Evolutionary conservation across 176 grass and related monocot species (phyloP).

Genomic region (Bothriochloa decipiens): DNA sequence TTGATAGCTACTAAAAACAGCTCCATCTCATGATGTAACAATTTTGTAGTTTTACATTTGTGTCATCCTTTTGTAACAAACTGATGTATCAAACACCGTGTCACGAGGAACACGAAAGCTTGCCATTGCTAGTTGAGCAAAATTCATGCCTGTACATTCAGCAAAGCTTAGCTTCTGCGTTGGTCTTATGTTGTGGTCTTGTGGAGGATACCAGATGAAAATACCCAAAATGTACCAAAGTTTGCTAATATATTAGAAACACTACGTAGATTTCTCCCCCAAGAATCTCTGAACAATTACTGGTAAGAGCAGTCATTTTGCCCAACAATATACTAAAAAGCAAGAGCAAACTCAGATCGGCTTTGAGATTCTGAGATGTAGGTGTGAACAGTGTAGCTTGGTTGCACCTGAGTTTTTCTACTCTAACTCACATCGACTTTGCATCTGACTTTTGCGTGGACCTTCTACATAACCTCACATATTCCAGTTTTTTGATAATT

Average conservation of each 20-base stretch:
- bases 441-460: background rate
- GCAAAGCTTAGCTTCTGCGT: background rate
- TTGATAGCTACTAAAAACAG: background rate
- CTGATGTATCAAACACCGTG: constrained; percentile 5
- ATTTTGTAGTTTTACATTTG: constrained; percentile 39
- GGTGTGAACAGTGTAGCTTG: background rate
- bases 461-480: background rate
- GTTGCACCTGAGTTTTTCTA: background rate
- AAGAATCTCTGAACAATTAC: background rate
- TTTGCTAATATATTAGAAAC: background rate
- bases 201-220: background rate
- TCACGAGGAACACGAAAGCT: background rate
- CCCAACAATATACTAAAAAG: background rate
- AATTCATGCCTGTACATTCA: background rate
- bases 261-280: background rate
- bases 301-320: background rate
- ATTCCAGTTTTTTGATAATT: background rate
- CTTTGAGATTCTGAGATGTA: background rate
- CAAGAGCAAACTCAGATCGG: background rate
- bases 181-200: background rate
- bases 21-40: constrained; percentile 21
- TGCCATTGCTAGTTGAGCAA: background rate
- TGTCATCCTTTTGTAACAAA: constrained; percentile 31
- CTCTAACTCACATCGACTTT: background rate
- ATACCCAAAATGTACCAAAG: background rate